Percentiles rank a stretch among this genome's conserved stretches.
Evolutionary conservation across 176 grass and related monocot genomes (phyloP).

Genomic region (Aegilops longissima): DNA sequence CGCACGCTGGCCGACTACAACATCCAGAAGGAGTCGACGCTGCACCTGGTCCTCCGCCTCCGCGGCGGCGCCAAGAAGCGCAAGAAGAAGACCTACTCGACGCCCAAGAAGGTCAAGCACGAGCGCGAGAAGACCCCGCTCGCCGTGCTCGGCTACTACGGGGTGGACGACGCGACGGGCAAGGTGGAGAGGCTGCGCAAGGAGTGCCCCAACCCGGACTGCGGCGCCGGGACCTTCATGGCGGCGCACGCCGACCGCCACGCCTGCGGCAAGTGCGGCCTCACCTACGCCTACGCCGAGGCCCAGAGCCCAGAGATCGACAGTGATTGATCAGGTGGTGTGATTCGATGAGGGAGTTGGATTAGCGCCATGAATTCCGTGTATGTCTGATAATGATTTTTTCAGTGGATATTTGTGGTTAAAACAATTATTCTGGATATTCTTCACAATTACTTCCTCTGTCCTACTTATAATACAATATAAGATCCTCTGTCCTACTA

Average conservation of each 20-base stretch:
- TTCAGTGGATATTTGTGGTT: not conserved
- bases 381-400: not conserved
- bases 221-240: constrained; percentile 33
- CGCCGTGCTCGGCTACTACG: constrained; percentile 39
- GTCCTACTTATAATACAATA: too few relatives aligned
- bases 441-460: too few relatives aligned
- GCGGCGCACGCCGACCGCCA: constrained; percentile 33
- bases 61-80: constrained; percentile 49
- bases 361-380: not conserved
- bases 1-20: constrained; percentile 71
- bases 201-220: constrained; percentile 31
- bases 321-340: not conserved
- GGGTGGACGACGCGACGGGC: constrained; percentile 42
- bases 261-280: constrained; percentile 32
- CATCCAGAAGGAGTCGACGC: constrained; percentile 59
- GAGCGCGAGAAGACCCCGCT: constrained; percentile 31
- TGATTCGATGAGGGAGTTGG: not conserved
- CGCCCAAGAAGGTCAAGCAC: constrained; percentile 46
- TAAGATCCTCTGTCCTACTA: too few relatives aligned
- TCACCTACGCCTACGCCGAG: constrained; percentile 18
- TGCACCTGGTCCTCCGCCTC: constrained; percentile 58
- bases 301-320: not conserved
- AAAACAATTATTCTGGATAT: not conserved
- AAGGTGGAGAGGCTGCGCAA: constrained; percentile 28
- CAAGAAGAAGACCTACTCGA: constrained; percentile 55